Percentiles rank a stretch among this genome's conserved stretches.
Conservation (phyloP, 2,329 filamentous ascomycete genomes). For the Sphaerulina vaccinii region DNA sequence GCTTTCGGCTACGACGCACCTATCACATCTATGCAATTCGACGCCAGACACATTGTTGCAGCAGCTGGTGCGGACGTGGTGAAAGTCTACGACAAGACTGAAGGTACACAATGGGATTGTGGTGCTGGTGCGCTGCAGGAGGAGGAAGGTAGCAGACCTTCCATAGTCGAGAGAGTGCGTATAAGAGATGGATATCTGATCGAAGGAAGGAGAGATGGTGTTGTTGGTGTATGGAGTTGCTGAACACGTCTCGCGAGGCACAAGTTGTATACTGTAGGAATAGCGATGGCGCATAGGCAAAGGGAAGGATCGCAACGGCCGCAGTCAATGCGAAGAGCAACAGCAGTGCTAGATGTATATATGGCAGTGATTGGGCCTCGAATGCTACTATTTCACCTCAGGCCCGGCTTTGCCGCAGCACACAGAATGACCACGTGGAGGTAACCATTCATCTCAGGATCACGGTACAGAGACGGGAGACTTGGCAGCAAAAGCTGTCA, state of each 20-base stretch:
- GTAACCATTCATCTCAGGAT: no score
- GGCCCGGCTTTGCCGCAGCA: no score
- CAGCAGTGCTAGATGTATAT: no score
- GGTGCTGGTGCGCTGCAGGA: constrained; percentile 73
- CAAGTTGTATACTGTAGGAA: neutral
- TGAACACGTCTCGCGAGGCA: constrained; percentile 32
- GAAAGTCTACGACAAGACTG: constrained; percentile 97
- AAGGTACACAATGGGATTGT: constrained; percentile 94
- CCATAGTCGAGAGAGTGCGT: constrained; percentile 74
- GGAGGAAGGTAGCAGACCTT: constrained; percentile 49
- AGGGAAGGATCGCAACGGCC: neutral
- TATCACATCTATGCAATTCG: constrained; percentile 97
- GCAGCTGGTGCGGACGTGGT: constrained; percentile 90
- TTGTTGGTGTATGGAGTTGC: constrained; percentile 88
- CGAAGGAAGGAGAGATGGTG: constrained; percentile 83
- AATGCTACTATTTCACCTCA: no score
- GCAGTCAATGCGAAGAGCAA: no score
- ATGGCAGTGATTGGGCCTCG: no score
- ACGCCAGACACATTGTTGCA: constrained; percentile 80
- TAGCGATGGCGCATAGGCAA: neutral
- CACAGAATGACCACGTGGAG: no score
- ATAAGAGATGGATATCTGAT: constrained; percentile 93
- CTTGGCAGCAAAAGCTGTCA: no score
- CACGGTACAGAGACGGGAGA: no score
- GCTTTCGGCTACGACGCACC: constrained; percentile 93